These are phyloP conservation scores for Cymodocea nodosa DNA, from an alignment of 116 monocot species.

Conservation along the genomic window DNA sequence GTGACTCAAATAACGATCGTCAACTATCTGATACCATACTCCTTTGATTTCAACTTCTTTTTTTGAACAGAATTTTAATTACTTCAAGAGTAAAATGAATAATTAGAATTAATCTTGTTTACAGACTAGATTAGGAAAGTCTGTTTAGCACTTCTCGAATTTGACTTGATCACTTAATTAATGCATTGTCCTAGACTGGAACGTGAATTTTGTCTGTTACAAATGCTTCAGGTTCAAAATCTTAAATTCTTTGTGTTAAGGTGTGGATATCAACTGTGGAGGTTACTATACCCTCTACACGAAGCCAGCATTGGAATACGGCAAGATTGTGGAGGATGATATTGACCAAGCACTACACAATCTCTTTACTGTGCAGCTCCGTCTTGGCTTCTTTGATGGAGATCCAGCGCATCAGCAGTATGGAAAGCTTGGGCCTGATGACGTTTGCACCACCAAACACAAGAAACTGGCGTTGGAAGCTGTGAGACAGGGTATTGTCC, in stretches of 20 bases:
- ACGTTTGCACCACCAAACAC: conserved; percentile 71
- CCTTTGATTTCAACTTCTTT: no score
- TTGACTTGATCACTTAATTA: no score
- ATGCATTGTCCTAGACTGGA: no score
- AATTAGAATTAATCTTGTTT: no score
- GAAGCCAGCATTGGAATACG: conserved; percentile 37
- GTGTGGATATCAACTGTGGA: conserved; percentile 92
- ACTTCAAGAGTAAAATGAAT: no score
- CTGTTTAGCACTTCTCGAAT: no score
- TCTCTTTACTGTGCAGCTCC: conserved; percentile 76
- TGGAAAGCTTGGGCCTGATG: conserved; percentile 27
- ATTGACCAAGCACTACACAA: conserved; percentile 74
- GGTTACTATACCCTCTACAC: conserved; percentile 56
- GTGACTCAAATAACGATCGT: no score
- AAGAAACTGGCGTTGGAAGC: conserved; percentile 70
- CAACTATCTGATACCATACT: no score
- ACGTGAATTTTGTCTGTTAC: neutral
- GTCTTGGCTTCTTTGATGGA: conserved; percentile 73
- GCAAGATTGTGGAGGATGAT: conserved; percentile 59
- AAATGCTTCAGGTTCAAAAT: neutral
- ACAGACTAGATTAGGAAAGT: no score
- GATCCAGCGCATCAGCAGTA: conserved; percentile 21
- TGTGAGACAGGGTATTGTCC: conserved; percentile 75
- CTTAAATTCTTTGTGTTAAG: conserved; percentile 4
- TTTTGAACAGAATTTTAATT: no score